Evolutionary conservation across 2,329 filamentous ascomycete species (phyloP).

Genomic region (Sporothrix humicola): DNA sequence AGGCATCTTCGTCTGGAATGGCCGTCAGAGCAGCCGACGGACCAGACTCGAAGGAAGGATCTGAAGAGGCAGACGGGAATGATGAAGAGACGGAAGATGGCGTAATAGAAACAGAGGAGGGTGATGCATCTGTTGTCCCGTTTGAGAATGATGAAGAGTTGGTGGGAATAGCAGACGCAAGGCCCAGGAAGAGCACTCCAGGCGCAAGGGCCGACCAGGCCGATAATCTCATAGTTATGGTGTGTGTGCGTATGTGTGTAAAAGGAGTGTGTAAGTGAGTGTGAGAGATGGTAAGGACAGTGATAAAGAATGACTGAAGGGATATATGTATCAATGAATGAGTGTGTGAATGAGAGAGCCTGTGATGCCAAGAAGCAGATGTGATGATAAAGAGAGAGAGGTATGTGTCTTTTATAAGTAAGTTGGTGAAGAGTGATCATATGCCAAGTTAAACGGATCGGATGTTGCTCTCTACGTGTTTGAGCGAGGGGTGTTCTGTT

Average conservation of each 20-base stretch:
- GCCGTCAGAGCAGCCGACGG: not conserved
- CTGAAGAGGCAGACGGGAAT: not conserved
- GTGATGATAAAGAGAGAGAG: not conserved
- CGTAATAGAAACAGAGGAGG: not conserved
- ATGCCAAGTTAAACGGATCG: constrained; percentile 2
- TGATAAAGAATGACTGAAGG: not conserved
- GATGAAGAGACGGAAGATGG: not conserved
- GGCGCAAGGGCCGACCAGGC: constrained; percentile 29
- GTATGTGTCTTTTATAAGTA: not conserved
- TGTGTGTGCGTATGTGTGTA: not conserved
- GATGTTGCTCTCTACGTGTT: constrained; percentile 15
- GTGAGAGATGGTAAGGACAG: not conserved
- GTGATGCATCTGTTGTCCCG: not conserved
- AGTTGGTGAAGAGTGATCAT: not conserved
- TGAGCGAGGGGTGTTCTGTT: not conserved
- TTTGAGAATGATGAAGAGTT: constrained; percentile 6
- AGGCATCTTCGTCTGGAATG: not conserved
- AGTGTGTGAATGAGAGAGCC: not conserved
- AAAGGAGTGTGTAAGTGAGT: not conserved
- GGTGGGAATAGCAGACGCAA: constrained; percentile 31
- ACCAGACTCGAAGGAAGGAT: not conserved
- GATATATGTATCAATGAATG: not conserved
- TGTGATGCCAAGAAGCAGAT: not conserved
- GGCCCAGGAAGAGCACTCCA: constrained; percentile 21
- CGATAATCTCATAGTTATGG: constrained; percentile 30